Evolutionary conservation across 2,329 filamentous ascomycete species (phyloP), one percentile per base, ranked within the genome.

Genomic region (Talaromyces pinophilus): DNA sequence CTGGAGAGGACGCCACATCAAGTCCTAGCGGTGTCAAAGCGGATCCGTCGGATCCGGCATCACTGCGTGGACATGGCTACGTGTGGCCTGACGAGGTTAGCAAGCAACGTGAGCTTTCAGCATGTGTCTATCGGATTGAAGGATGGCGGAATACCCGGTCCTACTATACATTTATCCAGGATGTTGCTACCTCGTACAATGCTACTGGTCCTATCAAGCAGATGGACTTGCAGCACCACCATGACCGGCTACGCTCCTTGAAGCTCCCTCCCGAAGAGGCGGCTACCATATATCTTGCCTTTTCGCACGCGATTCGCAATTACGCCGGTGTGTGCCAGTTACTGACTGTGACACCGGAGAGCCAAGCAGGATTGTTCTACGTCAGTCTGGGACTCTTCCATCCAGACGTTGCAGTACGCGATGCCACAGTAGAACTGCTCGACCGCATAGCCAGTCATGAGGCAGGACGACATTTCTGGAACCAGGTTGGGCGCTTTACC

Each of bases 141-240:
- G 95, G 94, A 65, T 99, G 95, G 95, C 88, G 95, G 71, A 96
- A 92, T 70, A 98, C 95, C 0, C 86, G 95, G 68, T 96, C 92
- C 74, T 99, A 99, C 76, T 97, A 96, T 80, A 93, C 92, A 71
- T 98, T 92, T 75, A 94, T 98, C 69, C 92, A 96, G 82, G 92
- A 80, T 66, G 77, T 80, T n/a, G 78, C 79, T 22, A 71, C 77
- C 46, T 74, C 76, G 68, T 78, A 77, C 65, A 76, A 72, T 61
- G 74, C 77, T n/a, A 74, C 77, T 13, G 74, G 74, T 50, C 76
- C 75, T 66, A 74, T 80, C 70, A 79, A 78, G 74, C 74, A 75
- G 62, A 72, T 82, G 30, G 95, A 99, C 76, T 82, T 99, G 10
- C 89, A 93, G 71, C 93, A 98, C 78, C 90, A 97, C 76, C 92